Conservation (phyloP, 2,329 filamentous ascomycete genomes). For the Dactylella cylindrospora region DNA sequence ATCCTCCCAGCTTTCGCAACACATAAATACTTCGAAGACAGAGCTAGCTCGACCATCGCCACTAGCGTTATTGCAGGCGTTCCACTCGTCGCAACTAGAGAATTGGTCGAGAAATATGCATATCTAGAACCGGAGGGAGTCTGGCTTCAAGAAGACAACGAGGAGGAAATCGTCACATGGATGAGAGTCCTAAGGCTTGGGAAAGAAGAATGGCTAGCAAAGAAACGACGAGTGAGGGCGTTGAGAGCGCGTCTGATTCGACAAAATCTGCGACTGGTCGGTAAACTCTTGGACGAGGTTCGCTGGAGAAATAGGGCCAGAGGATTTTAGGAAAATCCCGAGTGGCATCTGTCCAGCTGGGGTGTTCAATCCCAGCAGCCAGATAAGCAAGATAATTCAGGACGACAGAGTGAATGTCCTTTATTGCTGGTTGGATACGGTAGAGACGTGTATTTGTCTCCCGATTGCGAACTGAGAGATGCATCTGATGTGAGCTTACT, state of each 20-base stretch:
- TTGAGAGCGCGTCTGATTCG: conserved; percentile 28
- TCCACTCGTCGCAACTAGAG: conserved; percentile 47
- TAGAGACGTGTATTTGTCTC: no score
- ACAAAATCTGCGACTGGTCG: conserved; percentile 16
- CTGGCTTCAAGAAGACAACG: conserved; percentile 47
- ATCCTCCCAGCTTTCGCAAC: conserved; percentile 50
- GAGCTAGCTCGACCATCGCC: conserved; percentile 49
- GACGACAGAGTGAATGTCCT: no score
- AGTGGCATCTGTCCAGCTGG: conserved; percentile 1
- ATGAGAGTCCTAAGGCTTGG: conserved; percentile 46
- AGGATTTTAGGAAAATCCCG: conserved; percentile 32
- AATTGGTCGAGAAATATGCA: conserved; percentile 47
- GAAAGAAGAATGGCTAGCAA: conserved; percentile 71
- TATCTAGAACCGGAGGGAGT: conserved; percentile 48
- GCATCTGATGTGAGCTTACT: no score
- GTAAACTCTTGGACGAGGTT: conserved; percentile 25
- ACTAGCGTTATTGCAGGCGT: conserved; percentile 49
- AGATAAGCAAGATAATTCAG: no score
- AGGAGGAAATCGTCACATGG: conserved; percentile 49
- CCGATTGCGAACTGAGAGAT: no score
- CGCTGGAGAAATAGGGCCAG: conserved; percentile 35
- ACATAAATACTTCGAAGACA: conserved; percentile 48
- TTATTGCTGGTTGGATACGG: no score
- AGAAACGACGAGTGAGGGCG: conserved; percentile 25
- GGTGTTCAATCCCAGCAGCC: no score